Percentiles rank a stretch among this genome's conserved stretches.
Evolutionary conservation across 2,329 filamentous ascomycete genomes (phyloP).

Genomic region (Sphaerulina vaccinii): DNA sequence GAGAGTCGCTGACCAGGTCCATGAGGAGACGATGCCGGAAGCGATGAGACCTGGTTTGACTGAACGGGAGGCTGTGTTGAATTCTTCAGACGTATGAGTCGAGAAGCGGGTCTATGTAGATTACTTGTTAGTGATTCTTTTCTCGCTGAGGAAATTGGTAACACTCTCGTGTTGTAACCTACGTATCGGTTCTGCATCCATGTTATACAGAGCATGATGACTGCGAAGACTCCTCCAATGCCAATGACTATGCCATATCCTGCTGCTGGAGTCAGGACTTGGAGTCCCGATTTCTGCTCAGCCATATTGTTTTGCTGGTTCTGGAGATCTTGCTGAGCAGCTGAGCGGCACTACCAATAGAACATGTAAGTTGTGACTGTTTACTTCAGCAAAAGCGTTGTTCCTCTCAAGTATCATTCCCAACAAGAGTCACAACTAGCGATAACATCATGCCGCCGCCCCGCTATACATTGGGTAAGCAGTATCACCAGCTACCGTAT

Average conservation of each 20-base stretch:
- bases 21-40: slow-evolving; percentile 77
- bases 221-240: slow-evolving; percentile 68
- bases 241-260: slow-evolving; percentile 66
- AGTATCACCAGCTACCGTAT: neutral
- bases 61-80: slow-evolving; percentile 80
- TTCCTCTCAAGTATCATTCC: too few relatives aligned
- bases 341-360: too few relatives aligned
- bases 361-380: too few relatives aligned
- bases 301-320: too few relatives aligned
- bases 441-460: neutral
- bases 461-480: neutral
- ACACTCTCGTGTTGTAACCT: slow-evolving; percentile 66
- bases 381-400: too few relatives aligned
- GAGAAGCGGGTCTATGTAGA: slow-evolving; percentile 28
- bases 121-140: neutral
- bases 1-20: slow-evolving; percentile 64
- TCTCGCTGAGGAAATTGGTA: slow-evolving; percentile 40
- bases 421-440: too few relatives aligned
- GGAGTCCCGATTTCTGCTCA: slow-evolving; percentile 17
- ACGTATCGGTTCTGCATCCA: slow-evolving; percentile 51
- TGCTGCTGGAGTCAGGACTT: slow-evolving; percentile 22
- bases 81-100: slow-evolving; percentile 63
- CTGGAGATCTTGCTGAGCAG: too few relatives aligned
- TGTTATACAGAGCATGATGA: slow-evolving; percentile 37
- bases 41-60: slow-evolving; percentile 86